A percentile compares a stretch with the other conserved stretches of the same genome.
Evolutionary conservation across 2,329 filamentous ascomycete species (phyloP).

Genomic region (Fusarium marasasianum): DNA sequence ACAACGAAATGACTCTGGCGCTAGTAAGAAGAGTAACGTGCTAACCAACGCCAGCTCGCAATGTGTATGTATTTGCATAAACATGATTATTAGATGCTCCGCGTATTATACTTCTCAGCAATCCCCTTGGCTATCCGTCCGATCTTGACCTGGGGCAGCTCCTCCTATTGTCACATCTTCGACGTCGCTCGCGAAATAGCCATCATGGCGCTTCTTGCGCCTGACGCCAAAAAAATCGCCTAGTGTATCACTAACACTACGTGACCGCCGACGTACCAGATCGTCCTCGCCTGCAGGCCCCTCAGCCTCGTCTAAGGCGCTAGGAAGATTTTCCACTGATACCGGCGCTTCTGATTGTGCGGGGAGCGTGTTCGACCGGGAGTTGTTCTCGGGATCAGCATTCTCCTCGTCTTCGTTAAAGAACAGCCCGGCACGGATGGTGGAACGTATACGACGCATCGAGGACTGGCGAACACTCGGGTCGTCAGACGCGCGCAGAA

Average conservation of each 20-base stretch:
- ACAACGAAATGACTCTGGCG: slow-evolving; percentile 35
- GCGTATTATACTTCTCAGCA: slow-evolving; percentile 16
- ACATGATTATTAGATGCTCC: slow-evolving; percentile 28
- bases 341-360: slow-evolving; percentile 32
- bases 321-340: slow-evolving; percentile 42
- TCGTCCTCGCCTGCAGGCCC: slow-evolving; percentile 24
- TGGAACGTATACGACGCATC: slow-evolving; percentile 58
- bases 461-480: slow-evolving; percentile 54
- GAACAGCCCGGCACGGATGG: slow-evolving; percentile 64
- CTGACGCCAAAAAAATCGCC: slow-evolving; percentile 52
- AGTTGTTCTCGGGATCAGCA: slow-evolving; percentile 11
- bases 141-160: slow-evolving; percentile 10
- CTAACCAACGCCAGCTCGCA: slow-evolving; percentile 27
- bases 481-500: slow-evolving; percentile 57
- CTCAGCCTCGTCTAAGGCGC: slow-evolving; percentile 31
- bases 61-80: slow-evolving; percentile 27
- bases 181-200: slow-evolving; percentile 32
- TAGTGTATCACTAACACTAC: slow-evolving; percentile 55
- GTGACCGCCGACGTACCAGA: slow-evolving; percentile 45
- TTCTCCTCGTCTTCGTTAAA: slow-evolving; percentile 57
- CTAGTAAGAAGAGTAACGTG: slow-evolving; percentile 30
- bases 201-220: slow-evolving; percentile 45
- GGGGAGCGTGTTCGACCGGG: slow-evolving; percentile 21
- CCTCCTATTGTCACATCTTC: slow-evolving; percentile 29
- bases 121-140: slow-evolving; percentile 7